Evolutionary conservation across 352 stramenopile species (phyloP).

Genomic region (Pythium brassicae): DNA sequence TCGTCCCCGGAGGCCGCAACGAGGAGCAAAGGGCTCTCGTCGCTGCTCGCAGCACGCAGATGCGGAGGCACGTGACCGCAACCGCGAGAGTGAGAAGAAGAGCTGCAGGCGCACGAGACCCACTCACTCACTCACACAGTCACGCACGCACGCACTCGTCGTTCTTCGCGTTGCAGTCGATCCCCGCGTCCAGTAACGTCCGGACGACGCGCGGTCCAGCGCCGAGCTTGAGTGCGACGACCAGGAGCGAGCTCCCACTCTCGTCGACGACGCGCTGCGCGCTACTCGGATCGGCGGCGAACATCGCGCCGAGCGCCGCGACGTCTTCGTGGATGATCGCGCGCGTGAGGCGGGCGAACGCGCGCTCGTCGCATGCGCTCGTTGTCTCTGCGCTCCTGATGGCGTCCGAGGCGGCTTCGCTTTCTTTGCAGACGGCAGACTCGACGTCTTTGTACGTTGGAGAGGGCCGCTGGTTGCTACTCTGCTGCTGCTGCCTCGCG

Average conservation of each 20-base stretch:
- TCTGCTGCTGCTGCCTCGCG: conserved; percentile 15
- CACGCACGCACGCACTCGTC: conserved; percentile 33
- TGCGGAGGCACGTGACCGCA: background rate
- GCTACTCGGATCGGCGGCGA: background rate
- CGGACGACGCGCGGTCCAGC: conserved; percentile 21
- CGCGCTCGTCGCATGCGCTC: conserved; percentile 2
- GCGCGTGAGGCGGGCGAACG: conserved; percentile 21
- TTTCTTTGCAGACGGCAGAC: background rate
- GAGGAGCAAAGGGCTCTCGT: conserved; percentile 48
- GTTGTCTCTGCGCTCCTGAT: background rate
- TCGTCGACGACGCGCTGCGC: conserved; percentile 18
- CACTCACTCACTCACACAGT: too few relatives aligned
- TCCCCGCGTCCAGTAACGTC: conserved; percentile 23
- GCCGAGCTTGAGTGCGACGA: conserved; percentile 38
- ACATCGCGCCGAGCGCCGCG: conserved; percentile 17
- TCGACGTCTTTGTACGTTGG: background rate
- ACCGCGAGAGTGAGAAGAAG: background rate
- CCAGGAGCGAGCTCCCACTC: conserved; percentile 49
- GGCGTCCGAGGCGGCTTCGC: background rate
- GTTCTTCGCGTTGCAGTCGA: conserved; percentile 51
- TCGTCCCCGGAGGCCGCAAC: conserved; percentile 47
- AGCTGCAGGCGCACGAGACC: background rate
- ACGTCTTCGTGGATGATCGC: conserved; percentile 20
- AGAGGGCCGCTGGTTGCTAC: conserved; percentile 13
- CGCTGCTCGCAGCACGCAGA: conserved; percentile 17